A percentile compares a stretch with the other conserved stretches of the same genome.
Evolutionary conservation across 805 yeast species (phyloP).

Genomic region (Wickerhamiella australiensis): DNA sequence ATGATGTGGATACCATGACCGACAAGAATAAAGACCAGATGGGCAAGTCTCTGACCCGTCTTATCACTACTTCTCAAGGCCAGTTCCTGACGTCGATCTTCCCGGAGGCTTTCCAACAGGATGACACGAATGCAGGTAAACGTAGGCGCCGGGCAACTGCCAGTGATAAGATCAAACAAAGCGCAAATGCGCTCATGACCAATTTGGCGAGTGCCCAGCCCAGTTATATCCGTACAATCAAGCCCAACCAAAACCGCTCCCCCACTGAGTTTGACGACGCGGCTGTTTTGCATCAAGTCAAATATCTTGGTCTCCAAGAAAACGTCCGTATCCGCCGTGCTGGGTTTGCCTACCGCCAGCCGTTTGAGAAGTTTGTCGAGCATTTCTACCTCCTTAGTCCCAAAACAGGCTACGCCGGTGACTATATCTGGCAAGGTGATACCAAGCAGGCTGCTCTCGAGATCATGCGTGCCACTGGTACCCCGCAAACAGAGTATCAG

Average conservation of each 20-base stretch:
- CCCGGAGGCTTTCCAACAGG: conserved; percentile 51
- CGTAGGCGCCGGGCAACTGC: conserved; percentile 90
- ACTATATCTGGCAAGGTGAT: conserved; percentile 53
- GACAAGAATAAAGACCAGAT: conserved; percentile 94
- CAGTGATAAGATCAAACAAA: conserved; percentile 80
- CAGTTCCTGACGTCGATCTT: conserved; percentile 46
- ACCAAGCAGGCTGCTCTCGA: conserved; percentile 42
- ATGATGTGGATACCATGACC: conserved; percentile 80
- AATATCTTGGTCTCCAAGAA: conserved; percentile 90
- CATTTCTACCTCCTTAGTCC: conserved; percentile 80
- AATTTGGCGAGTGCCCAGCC: conserved; percentile 88
- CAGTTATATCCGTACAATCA: conserved; percentile 92
- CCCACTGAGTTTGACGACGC: conserved; percentile 80
- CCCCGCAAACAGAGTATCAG: conserved; percentile 75
- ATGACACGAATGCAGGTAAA: conserved; percentile 35
- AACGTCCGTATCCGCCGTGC: conserved; percentile 97
- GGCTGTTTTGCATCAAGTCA: conserved; percentile 90
- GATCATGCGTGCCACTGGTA: conserved; percentile 47
- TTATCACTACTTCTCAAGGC: conserved; percentile 61
- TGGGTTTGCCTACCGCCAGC: conserved; percentile 94
- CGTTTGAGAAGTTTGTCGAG: conserved; percentile 92
- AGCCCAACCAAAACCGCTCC: conserved; percentile 87
- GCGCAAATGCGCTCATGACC: conserved; percentile 83
- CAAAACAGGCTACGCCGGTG: conserved; percentile 86
- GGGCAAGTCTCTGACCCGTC: conserved; percentile 73